Percentiles rank a stretch among this genome's conserved stretches.
Conservation (phyloP, 371 early-diverging fungal species). For the Basidiobolus meristosporus region DNA sequence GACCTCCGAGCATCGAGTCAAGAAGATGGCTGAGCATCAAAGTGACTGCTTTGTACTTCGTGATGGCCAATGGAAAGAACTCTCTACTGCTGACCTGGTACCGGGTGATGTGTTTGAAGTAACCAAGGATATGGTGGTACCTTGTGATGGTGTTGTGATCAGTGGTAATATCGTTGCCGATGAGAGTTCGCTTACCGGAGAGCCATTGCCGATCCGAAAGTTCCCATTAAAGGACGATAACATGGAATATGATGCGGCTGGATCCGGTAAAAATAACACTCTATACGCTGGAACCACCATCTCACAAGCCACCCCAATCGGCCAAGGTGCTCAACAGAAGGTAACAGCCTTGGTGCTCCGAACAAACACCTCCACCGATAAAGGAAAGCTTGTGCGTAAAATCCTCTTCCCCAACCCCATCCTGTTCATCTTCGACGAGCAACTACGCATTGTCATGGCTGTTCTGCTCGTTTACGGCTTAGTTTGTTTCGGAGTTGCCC, state of each 20-base stretch:
- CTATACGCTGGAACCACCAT: constrained; percentile 25
- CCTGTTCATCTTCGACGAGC: constrained; percentile 51
- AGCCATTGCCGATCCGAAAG: constrained; percentile 46
- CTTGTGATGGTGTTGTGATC: constrained; percentile 45
- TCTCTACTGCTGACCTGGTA: constrained; percentile 31
- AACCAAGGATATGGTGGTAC: constrained; percentile 11
- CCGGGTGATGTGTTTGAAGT: constrained; percentile 33
- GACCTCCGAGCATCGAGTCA: constrained; percentile 42
- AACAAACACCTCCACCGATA: constrained; percentile 61
- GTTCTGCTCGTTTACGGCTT: constrained; percentile 40
- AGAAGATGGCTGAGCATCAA: constrained; percentile 38
- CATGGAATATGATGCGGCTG: constrained; percentile 5
- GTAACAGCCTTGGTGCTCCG: constrained; percentile 33
- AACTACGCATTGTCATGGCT: constrained; percentile 40
- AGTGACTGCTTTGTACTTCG: constrained; percentile 33
- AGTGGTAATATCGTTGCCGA: constrained; percentile 38
- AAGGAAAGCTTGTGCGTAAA: constrained; percentile 59
- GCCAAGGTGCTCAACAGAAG: background rate
- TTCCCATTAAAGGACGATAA: constrained; percentile 26
- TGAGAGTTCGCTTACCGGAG: constrained; percentile 73
- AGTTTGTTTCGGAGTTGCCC: constrained; percentile 25
- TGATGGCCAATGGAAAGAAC: constrained; percentile 22
- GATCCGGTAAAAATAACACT: constrained; percentile 16
- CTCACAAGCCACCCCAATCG: constrained; percentile 5
- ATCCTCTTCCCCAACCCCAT: constrained; percentile 54